Base-by-base conservation (phyloP, 306 rosid species). In the Hippophae tibetana region DNA sequence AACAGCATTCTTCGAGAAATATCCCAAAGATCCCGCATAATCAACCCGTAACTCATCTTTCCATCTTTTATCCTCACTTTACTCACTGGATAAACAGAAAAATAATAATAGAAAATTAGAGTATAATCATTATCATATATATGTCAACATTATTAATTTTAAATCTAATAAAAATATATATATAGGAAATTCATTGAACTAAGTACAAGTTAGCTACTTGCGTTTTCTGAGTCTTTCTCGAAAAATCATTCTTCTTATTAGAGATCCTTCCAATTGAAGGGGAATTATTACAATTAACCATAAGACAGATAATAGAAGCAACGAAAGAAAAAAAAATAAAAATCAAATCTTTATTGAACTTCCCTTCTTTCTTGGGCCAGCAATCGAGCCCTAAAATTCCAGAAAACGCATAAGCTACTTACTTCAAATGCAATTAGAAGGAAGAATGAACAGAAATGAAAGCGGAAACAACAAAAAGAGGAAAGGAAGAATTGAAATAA, bases 1-100 rank as follows among this genome's bases (percentile, higher is more conserved):
- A 73, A 57, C 77, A 61, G 66, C 74, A 63, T 52, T 56, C 80
- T 50, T 62, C 65, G 67, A 23, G 10, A 25, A 60, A 66, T 46
- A 72, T 65, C 43, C 52, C 52, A 44, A 65, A 52, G 57, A 55
- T 23, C 59, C 69, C 56, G 56, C 58, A 60, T 60, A 62, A 63
- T 58, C 48, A 52, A 54, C 60, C 61, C 42, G 40, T 10, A 1
- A 46, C 42, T 14, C 60, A 53, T 71, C 66, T 0, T 14, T 25
- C 8, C 55, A 54, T 38, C 57, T 5, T 27, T 8, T 27, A 58
- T 52, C 23, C 68, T 77, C 47, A 56, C 13, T 26, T 27, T 31
- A 13, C 27, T 45, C 56, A 56, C 86, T 77, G 82, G 55, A 7
- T 68, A 67, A 44, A 43, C 47, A 44, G 38, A n/a, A 45, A 54